Base-by-base conservation (phyloP, 2,329 filamentous ascomycete species). In the Cercospora canescens region DNA sequence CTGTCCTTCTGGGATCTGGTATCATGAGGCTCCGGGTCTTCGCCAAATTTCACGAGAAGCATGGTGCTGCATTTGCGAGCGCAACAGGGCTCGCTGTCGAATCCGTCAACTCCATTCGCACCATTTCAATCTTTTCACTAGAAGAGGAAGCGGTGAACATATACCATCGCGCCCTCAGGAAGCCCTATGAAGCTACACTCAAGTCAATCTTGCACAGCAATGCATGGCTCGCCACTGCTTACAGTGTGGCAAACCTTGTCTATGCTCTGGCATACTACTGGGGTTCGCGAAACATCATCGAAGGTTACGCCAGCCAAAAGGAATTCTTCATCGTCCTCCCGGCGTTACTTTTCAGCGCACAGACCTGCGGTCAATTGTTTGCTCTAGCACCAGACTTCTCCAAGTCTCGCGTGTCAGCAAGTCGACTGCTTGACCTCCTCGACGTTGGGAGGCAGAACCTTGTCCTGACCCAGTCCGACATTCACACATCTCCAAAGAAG, bases 221-320 rank as follows among this genome's bases (percentile, higher is more conserved):
- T 61, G 63, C 63, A 12, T 70, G 68, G 81, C 82, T 89, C 7
- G 86, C 88, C 2, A 80, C 89, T 37, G 83, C 87, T 16, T 86
- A 88, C 74, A 85, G 84, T 69, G 80, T 85, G 9, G 86, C 88
- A 21, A 90, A 89, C 72, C 83, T 91, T 59, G 86, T 92, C 28
- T 91, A 93, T 73, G 89, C 90, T 0, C 85, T 94, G 62, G 89
- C 90, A 0, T 93, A 92, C 77, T 94, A 90, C 89, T 94, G 91
- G 90, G 91, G 91, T 3, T 85, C 90, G 0, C 89, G 87, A 71
- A 87, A 88, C 68, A 91, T 93, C 66, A 85, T 88, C 60, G 82
- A 84, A 48, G 90, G 90, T 4, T 80, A 86, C 63, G 90, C 90
- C 70, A 86, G 85, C 50, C 86, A 88, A 34, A 85, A 90, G n/a